phyloP scores from a whole-genome alignment of 768 basidiomycete species.

The Porpolomopsis calyptriformis region DNA sequence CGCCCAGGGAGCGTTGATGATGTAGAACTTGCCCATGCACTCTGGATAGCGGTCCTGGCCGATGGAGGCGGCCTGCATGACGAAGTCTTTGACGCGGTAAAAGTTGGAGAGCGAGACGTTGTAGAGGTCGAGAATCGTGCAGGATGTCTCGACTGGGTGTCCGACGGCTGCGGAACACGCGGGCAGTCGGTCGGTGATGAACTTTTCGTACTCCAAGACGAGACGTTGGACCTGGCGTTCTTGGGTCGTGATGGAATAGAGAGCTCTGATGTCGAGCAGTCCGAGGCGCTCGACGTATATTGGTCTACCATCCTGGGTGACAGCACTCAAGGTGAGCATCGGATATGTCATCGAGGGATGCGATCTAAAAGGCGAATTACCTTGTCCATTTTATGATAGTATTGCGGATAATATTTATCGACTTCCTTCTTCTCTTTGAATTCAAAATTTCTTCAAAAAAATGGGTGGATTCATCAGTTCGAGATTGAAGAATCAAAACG shows the following conservation, averaged over 20 bases:
- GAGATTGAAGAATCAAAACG: not conserved
- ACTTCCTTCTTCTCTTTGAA: slow-evolving; percentile 78
- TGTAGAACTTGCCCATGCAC: slow-evolving; percentile 96
- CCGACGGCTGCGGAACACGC: slow-evolving; percentile 62
- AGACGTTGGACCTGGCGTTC: slow-evolving; percentile 85
- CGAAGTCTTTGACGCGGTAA: slow-evolving; percentile 88
- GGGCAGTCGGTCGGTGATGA: slow-evolving; percentile 68
- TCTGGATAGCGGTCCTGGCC: slow-evolving; percentile 91
- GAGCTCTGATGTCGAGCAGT: slow-evolving; percentile 73
- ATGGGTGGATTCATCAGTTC: slow-evolving; percentile 2
- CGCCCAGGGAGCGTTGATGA: slow-evolving; percentile 93
- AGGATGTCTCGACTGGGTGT: slow-evolving; percentile 90
- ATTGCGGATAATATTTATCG: slow-evolving; percentile 90
- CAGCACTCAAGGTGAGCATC: not conserved
- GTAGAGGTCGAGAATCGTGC: slow-evolving; percentile 91
- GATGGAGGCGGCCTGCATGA: slow-evolving; percentile 60
- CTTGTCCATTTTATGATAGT: slow-evolving; percentile 93
- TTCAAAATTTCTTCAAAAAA: slow-evolving; percentile 55
- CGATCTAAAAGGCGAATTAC: slow-evolving; percentile 27
- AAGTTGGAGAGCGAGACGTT: slow-evolving; percentile 65
- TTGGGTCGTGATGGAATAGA: slow-evolving; percentile 72
- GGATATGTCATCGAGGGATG: not conserved
- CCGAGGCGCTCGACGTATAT: slow-evolving; percentile 92
- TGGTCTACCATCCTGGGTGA: slow-evolving; percentile 76
- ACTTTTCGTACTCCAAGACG: slow-evolving; percentile 89